These are phyloP conservation scores for Setaria italica DNA, from an alignment of 202 grass and related monocot genomes.

Conservation along the genomic window DNA sequence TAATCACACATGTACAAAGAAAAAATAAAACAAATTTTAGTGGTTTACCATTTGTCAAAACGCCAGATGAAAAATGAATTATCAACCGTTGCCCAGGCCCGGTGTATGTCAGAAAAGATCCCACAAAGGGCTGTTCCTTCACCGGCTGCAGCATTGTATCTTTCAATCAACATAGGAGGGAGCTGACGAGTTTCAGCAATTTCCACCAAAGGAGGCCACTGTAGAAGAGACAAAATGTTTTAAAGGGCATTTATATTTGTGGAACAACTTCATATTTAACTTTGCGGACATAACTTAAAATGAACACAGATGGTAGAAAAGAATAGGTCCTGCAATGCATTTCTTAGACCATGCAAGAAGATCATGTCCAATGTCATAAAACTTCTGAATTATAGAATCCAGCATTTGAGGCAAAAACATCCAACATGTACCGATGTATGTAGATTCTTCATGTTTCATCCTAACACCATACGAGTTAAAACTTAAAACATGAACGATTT, in stretches of 20 bases:
- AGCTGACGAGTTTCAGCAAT: conserved; percentile 82
- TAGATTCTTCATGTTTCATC: not conserved
- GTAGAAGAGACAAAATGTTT: conserved; percentile 28
- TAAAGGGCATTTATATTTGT: conserved; percentile 13
- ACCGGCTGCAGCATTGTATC: conserved; percentile 81
- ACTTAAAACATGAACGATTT: not conserved
- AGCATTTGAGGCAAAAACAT: conserved; percentile 18
- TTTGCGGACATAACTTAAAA: conserved; percentile 35
- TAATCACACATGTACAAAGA: conserved; percentile 14
- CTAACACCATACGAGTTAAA: not conserved
- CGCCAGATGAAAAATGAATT: conserved; percentile 93
- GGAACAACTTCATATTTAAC: conserved; percentile 33
- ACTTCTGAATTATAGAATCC: conserved; percentile 3
- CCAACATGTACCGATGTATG: not conserved
- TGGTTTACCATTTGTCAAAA: conserved; percentile 90
- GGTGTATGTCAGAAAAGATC: conserved; percentile 87
- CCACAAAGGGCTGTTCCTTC: conserved; percentile 98
- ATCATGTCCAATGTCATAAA: conserved; percentile 16
- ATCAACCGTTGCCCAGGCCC: conserved; percentile 96
- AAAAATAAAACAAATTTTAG: conserved; percentile 34
- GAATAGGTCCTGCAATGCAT: not conserved
- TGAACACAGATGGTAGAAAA: conserved; percentile 21
- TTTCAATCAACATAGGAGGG: conserved; percentile 86
- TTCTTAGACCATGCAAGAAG: not conserved
- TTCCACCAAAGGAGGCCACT: conserved; percentile 98